Percentiles rank a stretch among this genome's conserved stretches.
phyloP scores from a whole-genome alignment of 140 eudicot species.

The Bidens hawaiensis region DNA sequence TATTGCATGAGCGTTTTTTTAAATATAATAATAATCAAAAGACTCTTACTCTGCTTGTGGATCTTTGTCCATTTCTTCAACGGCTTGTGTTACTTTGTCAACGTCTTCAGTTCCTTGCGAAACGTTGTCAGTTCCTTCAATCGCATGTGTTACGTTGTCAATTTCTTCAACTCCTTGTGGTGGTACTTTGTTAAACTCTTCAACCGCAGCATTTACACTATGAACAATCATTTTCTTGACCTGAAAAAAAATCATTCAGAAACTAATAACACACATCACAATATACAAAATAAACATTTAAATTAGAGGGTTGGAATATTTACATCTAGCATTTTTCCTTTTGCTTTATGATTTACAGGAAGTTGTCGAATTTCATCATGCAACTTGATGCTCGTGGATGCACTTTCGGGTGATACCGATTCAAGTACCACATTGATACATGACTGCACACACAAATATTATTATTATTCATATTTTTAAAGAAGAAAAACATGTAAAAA shows the following conservation, averaged over 20 bases:
- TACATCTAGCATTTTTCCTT: conserved; percentile 62
- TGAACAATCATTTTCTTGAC: conserved; percentile 62
- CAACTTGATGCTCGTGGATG: conserved; percentile 61
- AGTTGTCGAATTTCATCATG: conserved; percentile 79
- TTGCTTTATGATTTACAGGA: conserved; percentile 77
- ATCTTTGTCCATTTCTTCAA: not conserved
- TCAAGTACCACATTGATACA: conserved; percentile 72
- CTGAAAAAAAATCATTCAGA: conserved; percentile 34
- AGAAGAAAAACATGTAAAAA: not conserved
- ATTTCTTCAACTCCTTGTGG: not conserved
- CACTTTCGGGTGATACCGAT: conserved; percentile 90
- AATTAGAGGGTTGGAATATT: not conserved
- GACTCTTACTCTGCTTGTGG: not conserved
- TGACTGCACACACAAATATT: conserved; percentile 46
- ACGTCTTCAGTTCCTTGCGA: too few relatives aligned
- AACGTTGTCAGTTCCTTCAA: too few relatives aligned
- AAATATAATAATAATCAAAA: too few relatives aligned
- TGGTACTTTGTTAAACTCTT: conserved; percentile 33
- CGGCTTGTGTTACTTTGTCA: conserved; percentile 10
- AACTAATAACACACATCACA: not conserved
- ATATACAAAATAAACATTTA: not conserved
- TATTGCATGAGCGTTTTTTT: too few relatives aligned
- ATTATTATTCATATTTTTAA: not conserved
- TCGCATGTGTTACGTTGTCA: too few relatives aligned
- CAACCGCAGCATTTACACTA: conserved; percentile 53